Base-by-base conservation (phyloP, 2,329 filamentous ascomycete genomes). In the Xylariaceae sp. region DNA sequence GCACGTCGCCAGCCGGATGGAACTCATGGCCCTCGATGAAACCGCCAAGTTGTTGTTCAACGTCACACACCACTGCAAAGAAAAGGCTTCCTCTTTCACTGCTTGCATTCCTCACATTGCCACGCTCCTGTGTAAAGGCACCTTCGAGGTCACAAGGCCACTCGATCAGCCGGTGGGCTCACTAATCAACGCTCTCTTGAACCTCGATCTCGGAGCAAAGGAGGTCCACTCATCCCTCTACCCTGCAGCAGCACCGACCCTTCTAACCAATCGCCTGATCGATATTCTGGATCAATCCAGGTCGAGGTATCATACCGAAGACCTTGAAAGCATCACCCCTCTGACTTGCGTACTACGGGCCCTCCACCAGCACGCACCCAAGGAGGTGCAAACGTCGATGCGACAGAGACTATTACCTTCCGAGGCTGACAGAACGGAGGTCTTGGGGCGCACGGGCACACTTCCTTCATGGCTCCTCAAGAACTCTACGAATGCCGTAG, bases 1-100 rank as follows among this genome's bases (percentile, higher is more conserved):
- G 31, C 48, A 56, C 16, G 57, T 53, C 9, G 49, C 49, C 9
- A 66, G 76, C 29, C 73, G 76, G 0, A 85, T 89, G 73, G 79
- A 84, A 48, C 79, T 84, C 42, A 79, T 90, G 77, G 88, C 89
- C 1, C 70, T 97, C 26, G 73, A 72, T 7, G 90, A 97, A 61
- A 90, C 85, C 0, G 67, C 92, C 34, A 96, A 94, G 56, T 71
- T 97, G 28, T 66, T 94, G 36, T 97, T 94, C 70, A 96, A 96
- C 61, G 71, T 95, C 37, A 85, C 84, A 2, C 81, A 89, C 52
- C 80, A 81, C 54, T 83, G 82, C 50, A 77, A 80, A 3, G 71
- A 81, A 29, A 70, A 82, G 17, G 63, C 67, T 4, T 59, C 68
- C 1, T 64, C 69, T 1, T 94, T 96, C 56, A 78, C 78, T 1